These are phyloP conservation scores for Phytopythium montanum DNA, from an alignment of 352 stramenopile species.

Conservation along the genomic window DNA sequence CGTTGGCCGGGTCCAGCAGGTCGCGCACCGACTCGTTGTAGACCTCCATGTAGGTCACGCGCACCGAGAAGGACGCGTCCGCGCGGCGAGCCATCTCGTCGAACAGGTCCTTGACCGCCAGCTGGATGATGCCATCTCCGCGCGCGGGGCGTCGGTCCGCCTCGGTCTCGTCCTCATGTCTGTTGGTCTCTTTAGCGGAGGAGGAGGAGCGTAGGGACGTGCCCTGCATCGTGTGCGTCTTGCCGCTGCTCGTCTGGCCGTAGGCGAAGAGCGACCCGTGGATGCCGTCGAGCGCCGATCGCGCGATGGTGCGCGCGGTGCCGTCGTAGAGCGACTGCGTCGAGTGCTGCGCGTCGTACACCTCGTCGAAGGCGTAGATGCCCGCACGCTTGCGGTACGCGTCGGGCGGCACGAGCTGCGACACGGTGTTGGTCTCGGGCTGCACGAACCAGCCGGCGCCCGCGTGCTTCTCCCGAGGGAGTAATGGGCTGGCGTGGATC, in stretches of 20 bases:
- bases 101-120: slow-evolving; percentile 48
- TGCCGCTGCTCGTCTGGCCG: slow-evolving; percentile 80
- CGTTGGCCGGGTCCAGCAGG: slow-evolving; percentile 60
- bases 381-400: slow-evolving; percentile 14
- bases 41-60: slow-evolving; percentile 96
- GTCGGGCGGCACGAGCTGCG: slow-evolving; percentile 15
- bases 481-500: slow-evolving; percentile 8
- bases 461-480: slow-evolving; percentile 27
- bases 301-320: slow-evolving; percentile 54
- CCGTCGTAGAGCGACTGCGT: slow-evolving; percentile 64
- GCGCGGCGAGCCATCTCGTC: slow-evolving; percentile 41
- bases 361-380: slow-evolving; percentile 50
- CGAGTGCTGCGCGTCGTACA: slow-evolving; percentile 40
- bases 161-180: slow-evolving; percentile 22
- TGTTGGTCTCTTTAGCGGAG: slow-evolving; percentile 7
- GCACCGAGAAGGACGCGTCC: slow-evolving; percentile 83
- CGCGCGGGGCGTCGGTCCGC: slow-evolving; percentile 21
- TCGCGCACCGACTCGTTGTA: slow-evolving; percentile 97
- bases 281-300: slow-evolving; percentile 64
- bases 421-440: slow-evolving; percentile 25
- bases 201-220: slow-evolving; percentile 12
- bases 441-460: slow-evolving; percentile 30
- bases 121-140: slow-evolving; percentile 35
- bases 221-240: slow-evolving; percentile 80
- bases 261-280: slow-evolving; percentile 85